phyloP scores from a whole-genome alignment of 345 rosid species.

The Corymbia maculata region DNA sequence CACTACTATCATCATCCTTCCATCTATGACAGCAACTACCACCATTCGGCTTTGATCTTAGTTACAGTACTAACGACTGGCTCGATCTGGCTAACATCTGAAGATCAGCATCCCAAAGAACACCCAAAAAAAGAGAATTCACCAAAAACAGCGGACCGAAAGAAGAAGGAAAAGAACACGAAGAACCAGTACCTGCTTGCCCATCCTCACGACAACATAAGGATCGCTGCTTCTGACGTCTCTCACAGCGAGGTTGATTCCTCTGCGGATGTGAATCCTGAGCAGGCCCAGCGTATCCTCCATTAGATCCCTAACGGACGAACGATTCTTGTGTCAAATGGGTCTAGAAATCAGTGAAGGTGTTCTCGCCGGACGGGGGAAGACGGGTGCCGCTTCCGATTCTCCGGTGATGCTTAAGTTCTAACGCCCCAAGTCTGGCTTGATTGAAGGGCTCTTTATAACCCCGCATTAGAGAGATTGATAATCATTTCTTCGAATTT shows the following conservation, averaged over 20 bases:
- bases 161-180: too few relatives aligned
- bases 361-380: neutral
- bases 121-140: neutral
- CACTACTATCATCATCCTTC: neutral
- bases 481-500: neutral
- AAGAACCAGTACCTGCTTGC: neutral
- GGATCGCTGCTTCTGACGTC: constrained; percentile 26
- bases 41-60: too few relatives aligned
- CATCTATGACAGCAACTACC: neutral
- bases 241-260: constrained; percentile 77
- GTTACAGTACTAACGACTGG: too few relatives aligned
- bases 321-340: neutral
- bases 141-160: neutral
- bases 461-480: neutral
- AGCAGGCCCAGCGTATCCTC: constrained; percentile 68
- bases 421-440: neutral
- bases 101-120: neutral
- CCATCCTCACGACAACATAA: neutral
- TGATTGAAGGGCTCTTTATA: neutral
- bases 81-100: neutral
- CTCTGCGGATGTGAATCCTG: constrained; percentile 51
- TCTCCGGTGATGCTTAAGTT: neutral
- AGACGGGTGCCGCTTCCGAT: neutral
- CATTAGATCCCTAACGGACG: constrained; percentile 11
- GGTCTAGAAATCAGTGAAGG: neutral